A percentile compares a stretch with the other conserved stretches of the same genome.
Evolutionary conservation across 305 asterid genomes (phyloP).

Genomic region (Coffea humblotiana): DNA sequence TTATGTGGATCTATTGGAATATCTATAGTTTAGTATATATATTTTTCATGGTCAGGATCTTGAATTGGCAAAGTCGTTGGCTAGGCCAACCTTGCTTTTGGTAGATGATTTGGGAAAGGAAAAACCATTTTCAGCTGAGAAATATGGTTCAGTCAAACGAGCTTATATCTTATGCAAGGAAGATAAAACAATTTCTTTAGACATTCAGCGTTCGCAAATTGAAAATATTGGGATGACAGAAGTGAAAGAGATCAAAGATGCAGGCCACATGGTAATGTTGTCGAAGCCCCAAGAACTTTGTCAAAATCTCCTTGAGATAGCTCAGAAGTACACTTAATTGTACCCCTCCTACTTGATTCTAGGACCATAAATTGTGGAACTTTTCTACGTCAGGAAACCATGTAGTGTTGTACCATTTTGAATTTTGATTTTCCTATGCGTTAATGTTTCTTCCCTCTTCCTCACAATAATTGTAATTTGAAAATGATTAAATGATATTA

Average conservation of each 20-base stretch:
- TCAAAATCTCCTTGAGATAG: conserved; percentile 2
- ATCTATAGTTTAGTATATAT: too few species aligned
- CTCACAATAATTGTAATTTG: too few species aligned
- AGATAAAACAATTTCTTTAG: conserved; percentile 2
- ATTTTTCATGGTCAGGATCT: background rate
- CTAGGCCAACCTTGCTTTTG: background rate
- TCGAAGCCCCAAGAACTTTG: conserved; percentile 12
- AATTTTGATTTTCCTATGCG: too few species aligned
- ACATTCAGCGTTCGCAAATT: background rate
- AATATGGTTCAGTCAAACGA: background rate
- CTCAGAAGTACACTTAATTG: background rate
- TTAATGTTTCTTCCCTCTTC: too few species aligned
- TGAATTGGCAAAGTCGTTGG: background rate
- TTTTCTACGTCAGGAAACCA: too few species aligned
- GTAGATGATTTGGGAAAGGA: background rate
- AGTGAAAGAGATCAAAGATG: conserved; percentile 7
- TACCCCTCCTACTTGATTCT: background rate
- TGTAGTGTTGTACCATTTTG: too few species aligned
- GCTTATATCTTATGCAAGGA: background rate
- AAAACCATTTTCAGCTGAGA: background rate
- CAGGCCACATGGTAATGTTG: conserved; percentile 4
- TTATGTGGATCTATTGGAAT: background rate
- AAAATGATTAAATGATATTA: too few species aligned
- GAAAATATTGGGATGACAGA: background rate
- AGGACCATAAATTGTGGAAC: too few species aligned